Base-by-base conservation (phyloP, 139 green algal species). In the Picochlorum sp. region DNA sequence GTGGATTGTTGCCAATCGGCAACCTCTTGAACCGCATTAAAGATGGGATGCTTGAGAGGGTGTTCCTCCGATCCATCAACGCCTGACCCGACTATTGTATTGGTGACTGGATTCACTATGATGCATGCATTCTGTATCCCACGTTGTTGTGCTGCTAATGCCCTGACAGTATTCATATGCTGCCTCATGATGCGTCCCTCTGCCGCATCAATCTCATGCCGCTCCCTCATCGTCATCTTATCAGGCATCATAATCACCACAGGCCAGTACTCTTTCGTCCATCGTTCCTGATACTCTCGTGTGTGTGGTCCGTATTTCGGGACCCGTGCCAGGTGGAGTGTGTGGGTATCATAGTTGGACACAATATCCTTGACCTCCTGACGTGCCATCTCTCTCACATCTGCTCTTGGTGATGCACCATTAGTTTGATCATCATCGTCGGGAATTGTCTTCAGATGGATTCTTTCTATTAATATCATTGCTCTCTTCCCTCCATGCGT, bases 21-120 rank as follows among this genome's bases (percentile, higher is more conserved):
- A 4, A 77, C 84, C 1, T 56, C 70, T 18, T 83, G 69, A 0
- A 96, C 55, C 0, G 83, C 87, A 5, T 72, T 62, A 76, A 97
- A 93, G 16, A 77, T 80, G 4, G 90, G 81, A 61, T 97, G 90
- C 26, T 70, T 60, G 34, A 95, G 70, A 7, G 87, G 86, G 63
- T 95, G 84, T 0, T 4, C 3, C 2, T 54, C 15, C 1, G 9
- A 63, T 16, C 0, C 3, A 24, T 75, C 63, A 2, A 31, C 49
- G 1, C 56, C 65, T 9, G 52, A 15, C 0, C 59, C 74, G 4
- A 81, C 34, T 14, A 68, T 65, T 1, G 21, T 24, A 47, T 71
- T 70, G 11, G 57, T 49, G 1, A 26, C 3, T 2, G 83, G 80
- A 20, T 94, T 69, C 4, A 92, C 77, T 14, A 94, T 81, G 2